phyloP scores from a whole-genome alignment of 225 moss, liverwort and hornwort species.

The Straminergon stramineum region DNA sequence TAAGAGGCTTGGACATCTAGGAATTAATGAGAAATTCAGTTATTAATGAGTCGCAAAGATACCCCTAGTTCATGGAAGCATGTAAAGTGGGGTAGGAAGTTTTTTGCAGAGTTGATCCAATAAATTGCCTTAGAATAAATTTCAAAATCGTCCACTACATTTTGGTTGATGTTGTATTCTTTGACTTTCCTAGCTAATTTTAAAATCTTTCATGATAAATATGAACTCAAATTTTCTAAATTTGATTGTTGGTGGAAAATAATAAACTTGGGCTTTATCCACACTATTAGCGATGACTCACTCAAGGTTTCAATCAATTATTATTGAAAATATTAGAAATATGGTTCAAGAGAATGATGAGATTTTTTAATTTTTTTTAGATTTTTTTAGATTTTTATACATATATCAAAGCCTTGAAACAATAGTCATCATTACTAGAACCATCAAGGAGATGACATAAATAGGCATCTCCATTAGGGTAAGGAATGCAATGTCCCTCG shows the following conservation, averaged over 20 bases:
- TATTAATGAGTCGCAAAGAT: background rate
- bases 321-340: background rate
- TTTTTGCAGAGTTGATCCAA: accelerated
- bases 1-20: background rate
- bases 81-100: background rate
- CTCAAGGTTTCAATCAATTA: background rate
- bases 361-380: background rate
- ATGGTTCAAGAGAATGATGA: background rate
- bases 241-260: background rate
- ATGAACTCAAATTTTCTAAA: background rate
- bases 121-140: too few relatives aligned
- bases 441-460: background rate
- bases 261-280: too few relatives aligned
- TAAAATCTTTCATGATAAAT: background rate
- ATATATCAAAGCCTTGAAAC: background rate
- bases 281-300: background rate
- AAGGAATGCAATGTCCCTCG: accelerated
- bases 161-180: background rate
- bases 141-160: background rate
- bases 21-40: background rate
- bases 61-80: background rate
- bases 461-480: accelerated
- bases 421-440: background rate
- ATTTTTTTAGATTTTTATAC: background rate
- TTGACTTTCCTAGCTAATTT: too few relatives aligned